phyloP scores from a whole-genome alignment of 306 rosid species.

The Calophaca sinica region DNA sequence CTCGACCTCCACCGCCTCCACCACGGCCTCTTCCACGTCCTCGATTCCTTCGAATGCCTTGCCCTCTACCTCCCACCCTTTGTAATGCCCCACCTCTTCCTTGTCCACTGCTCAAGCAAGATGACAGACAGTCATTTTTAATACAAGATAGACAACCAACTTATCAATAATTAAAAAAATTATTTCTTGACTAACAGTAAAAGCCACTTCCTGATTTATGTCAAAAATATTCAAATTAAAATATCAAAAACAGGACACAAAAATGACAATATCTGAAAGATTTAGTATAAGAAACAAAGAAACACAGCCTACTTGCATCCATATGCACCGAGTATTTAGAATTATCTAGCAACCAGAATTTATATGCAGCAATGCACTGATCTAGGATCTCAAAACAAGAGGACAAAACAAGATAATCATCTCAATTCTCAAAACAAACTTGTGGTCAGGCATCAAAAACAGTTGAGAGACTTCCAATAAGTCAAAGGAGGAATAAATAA shows the following conservation, averaged over 20 bases:
- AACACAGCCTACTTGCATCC: conserved; percentile 17
- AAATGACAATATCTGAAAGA: not conserved
- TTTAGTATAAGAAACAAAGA: not conserved
- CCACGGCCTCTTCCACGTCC: conserved; percentile 73
- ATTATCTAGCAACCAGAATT: conserved; percentile 22
- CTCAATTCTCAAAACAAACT: conserved; percentile 8
- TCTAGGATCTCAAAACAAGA: not conserved
- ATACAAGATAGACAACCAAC: not conserved
- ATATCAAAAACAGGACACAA: not conserved
- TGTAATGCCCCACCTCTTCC: conserved; percentile 66
- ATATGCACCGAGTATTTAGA: not conserved
- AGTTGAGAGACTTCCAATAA: conserved; percentile 2
- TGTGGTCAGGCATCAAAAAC: not conserved
- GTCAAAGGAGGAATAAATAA: conserved; percentile 18
- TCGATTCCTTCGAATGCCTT: conserved; percentile 50
- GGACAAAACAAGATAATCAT: not conserved
- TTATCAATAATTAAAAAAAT: not conserved
- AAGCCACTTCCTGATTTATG: not conserved
- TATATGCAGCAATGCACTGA: not conserved
- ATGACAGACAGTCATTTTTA: conserved; percentile 36
- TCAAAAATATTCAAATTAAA: conserved; percentile 5
- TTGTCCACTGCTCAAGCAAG: conserved; percentile 66
- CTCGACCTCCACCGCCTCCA: conserved; percentile 55
- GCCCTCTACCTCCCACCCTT: conserved; percentile 65
- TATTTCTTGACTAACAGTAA: conserved; percentile 1